Base-by-base conservation (phyloP, 1,284 basidiomycete species). In the Cystobasidium sp. region DNA sequence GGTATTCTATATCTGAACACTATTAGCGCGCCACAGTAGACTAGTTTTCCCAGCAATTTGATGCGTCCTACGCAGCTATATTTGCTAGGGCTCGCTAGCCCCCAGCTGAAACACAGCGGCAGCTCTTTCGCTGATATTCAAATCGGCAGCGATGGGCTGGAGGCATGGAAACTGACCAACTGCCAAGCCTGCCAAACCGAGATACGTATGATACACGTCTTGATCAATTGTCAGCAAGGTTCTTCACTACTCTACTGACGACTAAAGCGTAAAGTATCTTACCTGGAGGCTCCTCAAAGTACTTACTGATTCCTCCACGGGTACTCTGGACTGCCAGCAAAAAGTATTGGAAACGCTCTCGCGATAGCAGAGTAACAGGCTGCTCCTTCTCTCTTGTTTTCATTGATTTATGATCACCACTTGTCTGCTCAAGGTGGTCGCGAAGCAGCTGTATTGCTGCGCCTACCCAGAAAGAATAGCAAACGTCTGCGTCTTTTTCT, bases 391-490 rank as follows among this genome's bases (percentile, higher is more conserved):
- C 20, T 31, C 46, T 10, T 37, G 22, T 10, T 1, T 8, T 51
- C 24, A 1, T 1, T 12, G 9, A 1, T 22, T 37, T n/a, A 9
- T 10, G 51, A 12, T 24, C 12, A 24, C 58, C 14, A 8, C 3
- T 4, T 43, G 46, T 8, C 5, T 18, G 46, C 24, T 31, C 8
- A 16, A 16, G 20, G 62, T 20, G n/a, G 22, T 12, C 22, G 20
- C 24, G 14, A 44, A n/a, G 31, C 20, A 61, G 58, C 78, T 87
- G 83, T 7, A 96, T 82, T 0, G 91, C 86, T 5, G 89, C 93
- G 1, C 91, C 90, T 78, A 91, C 92, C 94, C 94, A 97, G 82
- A 96, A 97, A 77, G 91, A 92, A 82, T 97, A 97, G 82, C 94
- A 97, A 0, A 93, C 91, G 79, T 97, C 94, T 12, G 90, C 88